phyloP scores from a whole-genome alignment of 805 yeast species.

The Clavispora asparagi region DNA sequence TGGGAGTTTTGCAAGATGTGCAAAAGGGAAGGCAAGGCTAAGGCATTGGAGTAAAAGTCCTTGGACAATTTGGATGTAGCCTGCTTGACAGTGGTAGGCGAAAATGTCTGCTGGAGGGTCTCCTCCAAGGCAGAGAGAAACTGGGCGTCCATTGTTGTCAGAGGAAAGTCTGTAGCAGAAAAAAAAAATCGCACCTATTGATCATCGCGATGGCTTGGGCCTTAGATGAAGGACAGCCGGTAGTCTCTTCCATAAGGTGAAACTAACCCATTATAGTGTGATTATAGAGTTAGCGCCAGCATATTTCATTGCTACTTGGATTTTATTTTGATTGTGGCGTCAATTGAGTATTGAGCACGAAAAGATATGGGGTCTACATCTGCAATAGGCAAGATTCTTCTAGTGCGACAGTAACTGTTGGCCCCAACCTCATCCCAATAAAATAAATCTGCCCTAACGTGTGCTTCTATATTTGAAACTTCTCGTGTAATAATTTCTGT shows the following conservation, averaged over 20 bases:
- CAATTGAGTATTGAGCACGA: too few relatives aligned
- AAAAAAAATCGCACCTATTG: conserved; percentile 2
- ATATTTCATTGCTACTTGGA: too few relatives aligned
- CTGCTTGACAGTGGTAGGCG: conserved; percentile 77
- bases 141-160: conserved; percentile 57
- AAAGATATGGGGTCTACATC: too few relatives aligned
- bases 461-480: too few relatives aligned
- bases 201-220: conserved; percentile 3
- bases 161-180: neutral
- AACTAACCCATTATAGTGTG: too few relatives aligned
- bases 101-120: conserved; percentile 70
- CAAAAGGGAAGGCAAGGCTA: conserved; percentile 74
- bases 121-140: conserved; percentile 68
- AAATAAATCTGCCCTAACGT: too few relatives aligned
- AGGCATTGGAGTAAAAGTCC: conserved; percentile 67
- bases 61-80: conserved; percentile 73
- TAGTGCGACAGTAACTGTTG: too few relatives aligned
- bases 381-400: too few relatives aligned
- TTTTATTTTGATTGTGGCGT: too few relatives aligned
- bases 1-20: conserved; percentile 70
- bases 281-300: too few relatives aligned
- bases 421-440: too few relatives aligned
- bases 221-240: conserved; percentile 7
- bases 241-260: neutral
- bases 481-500: too few relatives aligned